These are phyloP conservation scores for Selenicereus undatus DNA, from an alignment of 148 eudicot species.

Conservation along the genomic window DNA sequence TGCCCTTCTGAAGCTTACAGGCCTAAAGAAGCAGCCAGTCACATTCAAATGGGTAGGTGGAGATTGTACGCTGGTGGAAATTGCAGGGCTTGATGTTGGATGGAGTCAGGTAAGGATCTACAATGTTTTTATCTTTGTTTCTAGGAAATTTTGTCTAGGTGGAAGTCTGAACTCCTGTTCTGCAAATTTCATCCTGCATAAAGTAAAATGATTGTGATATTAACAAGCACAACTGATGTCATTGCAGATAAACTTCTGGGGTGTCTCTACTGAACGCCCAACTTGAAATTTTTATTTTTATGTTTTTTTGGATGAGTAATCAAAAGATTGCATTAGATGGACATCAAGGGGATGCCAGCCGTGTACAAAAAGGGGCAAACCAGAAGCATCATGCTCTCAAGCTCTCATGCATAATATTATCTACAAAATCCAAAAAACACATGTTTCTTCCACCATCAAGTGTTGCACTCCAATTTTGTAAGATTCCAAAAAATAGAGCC, in stretches of 20 bases:
- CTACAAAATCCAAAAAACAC: no score
- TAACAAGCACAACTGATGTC: not conserved
- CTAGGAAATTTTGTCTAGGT: not conserved
- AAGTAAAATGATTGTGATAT: not conserved
- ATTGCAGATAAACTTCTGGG: not conserved
- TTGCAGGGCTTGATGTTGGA: slow-evolving; percentile 91
- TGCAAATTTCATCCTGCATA: not conserved
- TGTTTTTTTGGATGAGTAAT: no score
- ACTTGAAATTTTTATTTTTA: no score
- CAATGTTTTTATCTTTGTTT: not conserved
- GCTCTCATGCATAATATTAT: no score
- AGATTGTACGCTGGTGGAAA: slow-evolving; percentile 60
- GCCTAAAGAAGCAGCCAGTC: slow-evolving; percentile 60
- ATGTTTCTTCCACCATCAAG: no score
- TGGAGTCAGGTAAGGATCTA: slow-evolving; percentile 80
- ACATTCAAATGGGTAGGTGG: slow-evolving; percentile 55
- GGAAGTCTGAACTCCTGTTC: not conserved
- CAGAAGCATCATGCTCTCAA: no score
- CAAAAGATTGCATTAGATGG: no score
- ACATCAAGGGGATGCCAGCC: no score
- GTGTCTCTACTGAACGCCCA: no score
- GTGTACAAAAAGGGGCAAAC: no score
- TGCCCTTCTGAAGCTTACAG: slow-evolving; percentile 60
- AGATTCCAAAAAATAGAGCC: no score
- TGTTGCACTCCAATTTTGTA: no score